Conservation (phyloP, 1,139 yeast species). For the Candida sanyaensis region DNA sequence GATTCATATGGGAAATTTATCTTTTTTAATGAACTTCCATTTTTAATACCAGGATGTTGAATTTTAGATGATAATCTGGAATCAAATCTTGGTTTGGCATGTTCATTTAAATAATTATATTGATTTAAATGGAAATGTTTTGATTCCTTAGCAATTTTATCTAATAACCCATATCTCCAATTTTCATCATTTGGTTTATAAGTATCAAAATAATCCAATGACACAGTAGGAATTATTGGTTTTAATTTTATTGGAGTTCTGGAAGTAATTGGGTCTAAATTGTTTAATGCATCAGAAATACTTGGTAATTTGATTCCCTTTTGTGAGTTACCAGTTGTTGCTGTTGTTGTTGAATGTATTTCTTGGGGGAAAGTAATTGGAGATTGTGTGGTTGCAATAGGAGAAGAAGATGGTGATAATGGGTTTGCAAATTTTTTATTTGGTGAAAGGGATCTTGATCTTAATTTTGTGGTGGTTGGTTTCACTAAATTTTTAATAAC, state of each 20-base stretch:
- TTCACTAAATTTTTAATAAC: conserved; percentile 7
- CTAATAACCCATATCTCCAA: conserved; percentile 47
- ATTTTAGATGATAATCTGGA: conserved; percentile 41
- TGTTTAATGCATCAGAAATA: conserved; percentile 38
- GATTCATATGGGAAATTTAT: conserved; percentile 58
- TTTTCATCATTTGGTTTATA: conserved; percentile 50
- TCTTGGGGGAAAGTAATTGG: conserved; percentile 21
- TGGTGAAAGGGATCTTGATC: conserved; percentile 41
- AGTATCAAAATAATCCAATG: conserved; percentile 49
- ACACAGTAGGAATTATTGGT: conserved; percentile 45
- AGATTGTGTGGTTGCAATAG: conserved; percentile 23
- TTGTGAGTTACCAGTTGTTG: neutral
- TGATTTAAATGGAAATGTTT: conserved; percentile 31
- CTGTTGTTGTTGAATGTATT: neutral
- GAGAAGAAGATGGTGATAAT: conserved; percentile 33
- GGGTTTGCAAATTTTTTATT: conserved; percentile 28
- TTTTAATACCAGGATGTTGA: conserved; percentile 25
- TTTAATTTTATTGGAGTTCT: conserved; percentile 29
- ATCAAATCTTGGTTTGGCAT: conserved; percentile 41
- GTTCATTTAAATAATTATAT: conserved; percentile 31
- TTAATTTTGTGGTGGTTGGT: conserved; percentile 10
- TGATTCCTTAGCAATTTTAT: conserved; percentile 35
- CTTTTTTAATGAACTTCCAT: conserved; percentile 28
- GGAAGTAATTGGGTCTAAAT: conserved; percentile 24
- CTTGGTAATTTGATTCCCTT: conserved; percentile 34